phyloP scores from a whole-genome alignment of 495 filamentous ascomycete genomes.

The Antarctomyces pellizariae region DNA sequence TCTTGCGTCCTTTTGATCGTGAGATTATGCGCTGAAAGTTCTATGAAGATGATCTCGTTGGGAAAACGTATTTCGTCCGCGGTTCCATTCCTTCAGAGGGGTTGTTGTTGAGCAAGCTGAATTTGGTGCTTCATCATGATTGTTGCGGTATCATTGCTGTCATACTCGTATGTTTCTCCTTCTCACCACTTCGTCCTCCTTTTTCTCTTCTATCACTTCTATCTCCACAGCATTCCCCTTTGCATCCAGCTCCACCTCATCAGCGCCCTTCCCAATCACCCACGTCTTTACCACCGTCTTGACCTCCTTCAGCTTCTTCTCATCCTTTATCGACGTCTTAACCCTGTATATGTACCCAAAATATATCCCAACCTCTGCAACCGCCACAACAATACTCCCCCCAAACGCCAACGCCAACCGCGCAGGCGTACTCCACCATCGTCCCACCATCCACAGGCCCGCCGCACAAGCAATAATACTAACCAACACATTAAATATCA shows the following conservation, averaged over 20 bases:
- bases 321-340: slow-evolving; percentile 40
- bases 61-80: too few species aligned
- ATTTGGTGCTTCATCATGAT: too few species aligned
- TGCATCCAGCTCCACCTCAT: slow-evolving; percentile 13
- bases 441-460: slow-evolving; percentile 49
- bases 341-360: slow-evolving; percentile 63
- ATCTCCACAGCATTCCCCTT: slow-evolving; percentile 17
- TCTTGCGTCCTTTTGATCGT: too few species aligned
- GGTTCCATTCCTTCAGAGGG: too few species aligned
- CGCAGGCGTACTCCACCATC: slow-evolving; percentile 44
- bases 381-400: slow-evolving; percentile 44
- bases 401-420: slow-evolving; percentile 45
- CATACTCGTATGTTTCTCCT: too few species aligned
- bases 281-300: slow-evolving; percentile 48
- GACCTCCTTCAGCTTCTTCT: slow-evolving; percentile 38
- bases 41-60: too few species aligned
- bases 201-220: slow-evolving; percentile 4
- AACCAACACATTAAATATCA: slow-evolving; percentile 52
- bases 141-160: too few species aligned
- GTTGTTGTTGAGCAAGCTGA: too few species aligned
- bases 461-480: slow-evolving; percentile 46
- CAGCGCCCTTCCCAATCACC: slow-evolving; percentile 43
- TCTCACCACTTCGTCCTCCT: slow-evolving; percentile 13
- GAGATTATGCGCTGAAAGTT: too few species aligned
- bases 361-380: slow-evolving; percentile 79